Conservation (phyloP, 305 asterid species). For the Fraxinus latifolia region DNA sequence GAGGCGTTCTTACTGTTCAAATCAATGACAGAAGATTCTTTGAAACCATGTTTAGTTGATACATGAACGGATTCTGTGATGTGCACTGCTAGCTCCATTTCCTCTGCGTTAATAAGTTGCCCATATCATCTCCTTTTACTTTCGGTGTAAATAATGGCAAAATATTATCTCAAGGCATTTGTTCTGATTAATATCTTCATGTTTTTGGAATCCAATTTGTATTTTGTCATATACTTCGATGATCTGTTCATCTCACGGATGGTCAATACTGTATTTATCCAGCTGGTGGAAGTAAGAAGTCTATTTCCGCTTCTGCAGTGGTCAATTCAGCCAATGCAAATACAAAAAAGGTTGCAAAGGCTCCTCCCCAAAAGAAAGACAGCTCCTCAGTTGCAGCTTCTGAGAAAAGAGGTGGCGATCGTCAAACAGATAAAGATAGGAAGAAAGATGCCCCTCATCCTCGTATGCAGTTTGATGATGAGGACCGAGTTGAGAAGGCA, state of each 20-base stretch:
- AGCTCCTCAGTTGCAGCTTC: conserved; percentile 37
- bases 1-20: not conserved
- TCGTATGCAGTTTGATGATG: conserved; percentile 88
- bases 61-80: not conserved
- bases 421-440: conserved; percentile 67
- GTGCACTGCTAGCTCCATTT: not conserved
- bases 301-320: conserved; percentile 42
- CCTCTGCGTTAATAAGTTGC: not conserved
- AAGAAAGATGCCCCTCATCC: conserved; percentile 89
- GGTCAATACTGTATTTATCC: conserved; percentile 23
- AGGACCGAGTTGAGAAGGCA: conserved; percentile 79
- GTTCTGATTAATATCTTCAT: not conserved
- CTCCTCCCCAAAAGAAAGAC: conserved; percentile 51
- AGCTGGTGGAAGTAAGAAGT: conserved; percentile 60
- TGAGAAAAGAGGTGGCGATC: conserved; percentile 66
- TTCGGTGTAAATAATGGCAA: conserved; percentile 1
- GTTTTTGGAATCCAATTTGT: not conserved
- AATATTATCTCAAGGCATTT: not conserved
- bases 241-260: not conserved
- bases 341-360: conserved; percentile 49
- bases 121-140: not conserved
- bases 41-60: not conserved
- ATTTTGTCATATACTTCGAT: not conserved
- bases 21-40: conserved; percentile 1
- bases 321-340: conserved; percentile 40